Base-by-base conservation (phyloP, 345 rosid species). In the Euphorbia tirucalli region DNA sequence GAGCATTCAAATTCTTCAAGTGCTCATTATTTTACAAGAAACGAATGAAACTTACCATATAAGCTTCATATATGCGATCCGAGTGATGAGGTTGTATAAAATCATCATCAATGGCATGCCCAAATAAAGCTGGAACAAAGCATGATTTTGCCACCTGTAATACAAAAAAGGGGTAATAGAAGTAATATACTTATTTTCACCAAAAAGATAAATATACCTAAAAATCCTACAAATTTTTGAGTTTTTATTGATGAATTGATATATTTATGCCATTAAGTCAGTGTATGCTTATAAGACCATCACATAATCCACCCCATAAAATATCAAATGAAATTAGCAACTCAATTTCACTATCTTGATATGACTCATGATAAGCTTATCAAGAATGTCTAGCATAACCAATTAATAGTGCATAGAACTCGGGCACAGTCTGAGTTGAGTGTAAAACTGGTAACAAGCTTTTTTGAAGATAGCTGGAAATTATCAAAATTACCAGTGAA, bases 1-100 rank as follows among this genome's bases (percentile, higher is more conserved):
- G 27, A 24, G 19, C 46, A 66, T 66, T 50, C 39, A 66, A 73
- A 22, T 41, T 25, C 25, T 71, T 15, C 24, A 31, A 71, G 61
- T 59, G 63, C 55, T 62, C 48, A 22, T 54, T 59, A 69, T 50
- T 46, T 41, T 24, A 70, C 28, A 35, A 43, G 59, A 19, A 19
- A 52, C 7, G 57, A 44, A 68, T 55, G 57, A 73, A 68, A 74
- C 74, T 81, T 83, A 92, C 99, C 77, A 82, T 41, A 75, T 94
- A 94, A 70, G 92, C 86, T 81, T 90, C 92, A 71, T 69, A 88
- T 88, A 92, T 87, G 43, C 83, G 85, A 74, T 94, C 96, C 30
- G 99, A 85, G 76, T 94, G 99, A 81, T 89, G 96, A 63, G 99
- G 97, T 61, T 73, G 89, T 69, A 92, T 92, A 75, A 94, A 94